A percentile compares a stretch with the other conserved stretches of the same genome.
phyloP scores from a whole-genome alignment of 2,329 filamentous ascomycete species.

The Cercospora nicotianae region DNA sequence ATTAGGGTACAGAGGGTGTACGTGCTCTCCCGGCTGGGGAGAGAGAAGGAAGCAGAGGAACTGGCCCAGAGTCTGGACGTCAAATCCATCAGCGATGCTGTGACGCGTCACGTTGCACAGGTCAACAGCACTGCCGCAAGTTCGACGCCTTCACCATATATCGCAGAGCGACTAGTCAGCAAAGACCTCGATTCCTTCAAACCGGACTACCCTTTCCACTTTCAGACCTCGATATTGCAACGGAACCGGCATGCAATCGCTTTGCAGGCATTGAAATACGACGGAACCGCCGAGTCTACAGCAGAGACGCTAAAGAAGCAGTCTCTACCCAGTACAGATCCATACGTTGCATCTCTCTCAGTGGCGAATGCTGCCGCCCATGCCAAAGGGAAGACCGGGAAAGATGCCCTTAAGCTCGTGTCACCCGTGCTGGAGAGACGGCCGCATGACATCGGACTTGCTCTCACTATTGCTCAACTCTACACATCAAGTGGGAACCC shows the following conservation, averaged over 20 bases:
- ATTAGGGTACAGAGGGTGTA: slow-evolving; percentile 77
- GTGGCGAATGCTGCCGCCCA: slow-evolving; percentile 74
- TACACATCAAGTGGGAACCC: slow-evolving; percentile 72
- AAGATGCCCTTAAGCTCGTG: slow-evolving; percentile 68
- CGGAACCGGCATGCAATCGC: slow-evolving; percentile 66
- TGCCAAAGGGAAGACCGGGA: slow-evolving; percentile 62
- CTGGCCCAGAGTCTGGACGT: slow-evolving; percentile 63
- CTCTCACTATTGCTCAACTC: slow-evolving; percentile 77
- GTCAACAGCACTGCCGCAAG: slow-evolving; percentile 62
- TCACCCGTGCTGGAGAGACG: slow-evolving; percentile 69
- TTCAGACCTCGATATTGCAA: slow-evolving; percentile 62
- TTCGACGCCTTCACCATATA: slow-evolving; percentile 62
- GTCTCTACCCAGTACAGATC: slow-evolving; percentile 43
- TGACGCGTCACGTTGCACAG: slow-evolving; percentile 65
- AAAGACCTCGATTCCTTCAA: slow-evolving; percentile 54
- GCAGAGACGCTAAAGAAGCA: slow-evolving; percentile 51
- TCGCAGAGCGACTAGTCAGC: slow-evolving; percentile 63
- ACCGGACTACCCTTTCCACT: slow-evolving; percentile 68
- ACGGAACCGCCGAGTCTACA: slow-evolving; percentile 61
- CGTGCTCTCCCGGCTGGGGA: slow-evolving; percentile 66
- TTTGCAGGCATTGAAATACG: slow-evolving; percentile 66
- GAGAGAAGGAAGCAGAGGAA: slow-evolving; percentile 63
- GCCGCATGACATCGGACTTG: slow-evolving; percentile 76
- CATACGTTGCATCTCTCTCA: slow-evolving; percentile 55
- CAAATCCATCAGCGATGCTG: slow-evolving; percentile 65